Conservation (phyloP, 768 basidiomycete species). For the Tulasnella sp. region DNA sequence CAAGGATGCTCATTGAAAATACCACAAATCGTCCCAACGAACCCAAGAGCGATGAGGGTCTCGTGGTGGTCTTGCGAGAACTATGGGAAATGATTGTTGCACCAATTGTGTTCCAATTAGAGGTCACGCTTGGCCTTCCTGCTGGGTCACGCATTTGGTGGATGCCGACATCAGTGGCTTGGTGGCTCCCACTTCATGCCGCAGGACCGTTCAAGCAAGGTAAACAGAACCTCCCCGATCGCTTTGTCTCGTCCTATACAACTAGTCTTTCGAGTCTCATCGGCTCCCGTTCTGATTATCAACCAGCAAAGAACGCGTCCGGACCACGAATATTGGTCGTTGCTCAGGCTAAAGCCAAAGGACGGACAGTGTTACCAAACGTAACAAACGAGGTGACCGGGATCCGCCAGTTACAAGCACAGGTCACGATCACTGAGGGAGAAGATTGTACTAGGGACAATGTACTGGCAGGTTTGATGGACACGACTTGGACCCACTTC, state of each 20-base stretch:
- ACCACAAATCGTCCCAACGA: neutral
- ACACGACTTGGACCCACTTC: neutral
- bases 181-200: constrained; percentile 1
- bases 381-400: neutral
- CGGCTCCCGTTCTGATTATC: neutral
- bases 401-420: neutral
- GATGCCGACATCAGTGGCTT: neutral
- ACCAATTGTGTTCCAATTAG: neutral
- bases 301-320: neutral
- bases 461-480: neutral
- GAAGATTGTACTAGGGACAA: neutral
- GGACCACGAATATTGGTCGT: neutral
- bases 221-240: neutral
- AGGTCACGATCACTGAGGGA: neutral
- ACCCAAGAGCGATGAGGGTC: neutral
- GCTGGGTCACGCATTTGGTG: neutral
- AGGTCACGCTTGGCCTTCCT: neutral
- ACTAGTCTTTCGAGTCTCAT: neutral
- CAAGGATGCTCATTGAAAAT: neutral
- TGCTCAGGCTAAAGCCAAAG: neutral
- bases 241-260: neutral
- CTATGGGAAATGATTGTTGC: neutral
- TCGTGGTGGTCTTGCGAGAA: neutral
- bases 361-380: neutral
- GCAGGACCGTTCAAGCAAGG: neutral